Evolutionary conservation across 495 filamentous ascomycete species (phyloP), one percentile per base, ranked within the genome.

Genomic region (Ramalina intermedia): DNA sequence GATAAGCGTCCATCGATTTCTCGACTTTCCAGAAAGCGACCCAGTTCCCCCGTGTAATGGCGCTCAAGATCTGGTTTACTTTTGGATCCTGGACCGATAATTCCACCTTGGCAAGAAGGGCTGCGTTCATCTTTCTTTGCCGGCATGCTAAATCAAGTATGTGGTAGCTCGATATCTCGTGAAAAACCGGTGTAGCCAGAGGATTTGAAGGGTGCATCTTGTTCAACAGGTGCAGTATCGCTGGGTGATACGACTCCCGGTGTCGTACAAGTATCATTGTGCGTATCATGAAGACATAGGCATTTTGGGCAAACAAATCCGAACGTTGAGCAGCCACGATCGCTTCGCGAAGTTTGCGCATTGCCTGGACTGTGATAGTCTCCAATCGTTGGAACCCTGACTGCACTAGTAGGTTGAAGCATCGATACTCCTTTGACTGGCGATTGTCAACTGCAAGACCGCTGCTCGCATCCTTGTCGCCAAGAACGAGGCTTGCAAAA

Each of bases 331-430:
- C 78, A 33, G 86, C 81, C 0, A 90, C 78, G 44, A 96, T 77
- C 39, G 79, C 87, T 68, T 98, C 91, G 39, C 91, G 79, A 37
- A 98, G 74, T 63, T 95, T 96, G 48, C 91, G 80, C 64, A 96
- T 84, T 33, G 88, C 84, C 52, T 79, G 73, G 21, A 79, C 65
- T 48, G 85, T 68, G 12, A 66, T 71, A 27, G 76, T 43, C 58
- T 58, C 36, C 71, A 64, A 41, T 70, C 60, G n/a, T n/a, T 20
- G 6, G 9, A 11, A n/a, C 21, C 39, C 14, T n/a, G 37, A 39
- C 17, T 39, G 37, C 37, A 39, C 6, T 13, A 41, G 49, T 24
- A 43, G 41, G 35, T 24, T 24, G 55, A 41, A 41, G 39, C 7
- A 8, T 11, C 21, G 17, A 9, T 41, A 9, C 39, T 54, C 27